Conservation (phyloP, 768 basidiomycete genomes). For the Clavulina sp. region DNA sequence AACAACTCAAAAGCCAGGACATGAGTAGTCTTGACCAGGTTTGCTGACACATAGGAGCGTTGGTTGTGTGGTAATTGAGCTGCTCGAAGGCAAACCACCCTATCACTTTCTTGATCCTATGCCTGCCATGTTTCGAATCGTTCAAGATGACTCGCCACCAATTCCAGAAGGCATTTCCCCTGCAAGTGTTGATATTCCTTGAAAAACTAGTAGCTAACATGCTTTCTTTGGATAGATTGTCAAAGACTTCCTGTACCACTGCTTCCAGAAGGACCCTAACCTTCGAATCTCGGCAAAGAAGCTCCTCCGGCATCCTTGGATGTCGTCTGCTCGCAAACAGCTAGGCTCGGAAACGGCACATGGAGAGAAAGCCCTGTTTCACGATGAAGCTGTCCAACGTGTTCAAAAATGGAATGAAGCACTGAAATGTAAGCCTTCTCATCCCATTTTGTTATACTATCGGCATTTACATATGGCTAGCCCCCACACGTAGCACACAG, state of each 20-base stretch:
- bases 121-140: slow-evolving; percentile 96
- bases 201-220: background rate
- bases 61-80: slow-evolving; percentile 94
- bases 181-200: slow-evolving; percentile 7
- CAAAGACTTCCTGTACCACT: slow-evolving; percentile 91
- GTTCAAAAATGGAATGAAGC: slow-evolving; percentile 99
- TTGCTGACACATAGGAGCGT: too few species aligned
- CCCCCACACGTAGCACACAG: too few species aligned
- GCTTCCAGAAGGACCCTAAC: slow-evolving; percentile 96
- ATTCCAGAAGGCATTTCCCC: slow-evolving; percentile 92
- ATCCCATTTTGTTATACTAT: too few species aligned
- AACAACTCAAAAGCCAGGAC: background rate
- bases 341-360: slow-evolving; percentile 26
- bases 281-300: slow-evolving; percentile 89
- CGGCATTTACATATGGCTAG: too few species aligned
- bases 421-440: slow-evolving; percentile 48
- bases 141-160: slow-evolving; percentile 93
- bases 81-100: slow-evolving; percentile 80
- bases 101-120: slow-evolving; percentile 94
- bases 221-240: slow-evolving; percentile 35
- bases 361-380: slow-evolving; percentile 36
- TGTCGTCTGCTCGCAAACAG: slow-evolving; percentile 69
- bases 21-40: background rate
- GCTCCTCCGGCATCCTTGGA: slow-evolving; percentile 88
- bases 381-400: slow-evolving; percentile 83